phyloP scores from a whole-genome alignment of 441 rosid genomes.

The Pelargonium citronellum region DNA sequence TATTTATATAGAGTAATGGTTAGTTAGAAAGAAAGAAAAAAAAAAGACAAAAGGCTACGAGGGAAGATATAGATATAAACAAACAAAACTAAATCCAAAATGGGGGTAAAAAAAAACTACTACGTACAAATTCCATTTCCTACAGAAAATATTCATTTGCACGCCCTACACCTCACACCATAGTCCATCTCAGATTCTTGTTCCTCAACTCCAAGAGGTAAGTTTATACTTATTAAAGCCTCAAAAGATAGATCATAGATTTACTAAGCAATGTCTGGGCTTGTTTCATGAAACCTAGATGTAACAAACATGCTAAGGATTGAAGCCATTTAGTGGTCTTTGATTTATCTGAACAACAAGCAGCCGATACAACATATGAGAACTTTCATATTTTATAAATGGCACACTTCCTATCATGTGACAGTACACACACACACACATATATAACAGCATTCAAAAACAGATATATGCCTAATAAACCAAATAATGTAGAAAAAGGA shows the following conservation, averaged over 20 bases:
- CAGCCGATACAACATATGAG: not conserved
- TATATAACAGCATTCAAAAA: slow-evolving; percentile 3
- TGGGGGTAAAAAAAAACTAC: not conserved
- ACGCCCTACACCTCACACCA: not conserved
- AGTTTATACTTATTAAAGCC: slow-evolving; percentile 3
- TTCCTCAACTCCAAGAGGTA: not conserved
- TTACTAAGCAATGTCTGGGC: slow-evolving; percentile 1
- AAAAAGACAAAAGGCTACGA: not conserved
- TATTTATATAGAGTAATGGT: not conserved
- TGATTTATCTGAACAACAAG: slow-evolving; percentile 2
- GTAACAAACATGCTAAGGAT: slow-evolving; percentile 6
- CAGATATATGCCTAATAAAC: slow-evolving; percentile 1
- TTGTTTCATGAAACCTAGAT: slow-evolving; percentile 7
- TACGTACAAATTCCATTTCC: not conserved
- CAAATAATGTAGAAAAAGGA: not conserved
- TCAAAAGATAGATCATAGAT: not conserved
- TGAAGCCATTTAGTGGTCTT: slow-evolving; percentile 1
- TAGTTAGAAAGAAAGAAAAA: not conserved
- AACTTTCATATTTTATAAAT: slow-evolving; percentile 4
- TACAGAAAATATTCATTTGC: not conserved
- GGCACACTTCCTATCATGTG: slow-evolving; percentile 1
- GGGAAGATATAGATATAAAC: slow-evolving; percentile 2
- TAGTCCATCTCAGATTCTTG: not conserved
- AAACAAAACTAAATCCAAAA: not conserved
- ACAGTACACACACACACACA: not conserved